Percentiles rank a stretch among this genome's conserved stretches.
These are phyloP conservation scores for Suhomyces atakaporum DNA, from an alignment of 1,139 yeast species.

Conservation along the genomic window DNA sequence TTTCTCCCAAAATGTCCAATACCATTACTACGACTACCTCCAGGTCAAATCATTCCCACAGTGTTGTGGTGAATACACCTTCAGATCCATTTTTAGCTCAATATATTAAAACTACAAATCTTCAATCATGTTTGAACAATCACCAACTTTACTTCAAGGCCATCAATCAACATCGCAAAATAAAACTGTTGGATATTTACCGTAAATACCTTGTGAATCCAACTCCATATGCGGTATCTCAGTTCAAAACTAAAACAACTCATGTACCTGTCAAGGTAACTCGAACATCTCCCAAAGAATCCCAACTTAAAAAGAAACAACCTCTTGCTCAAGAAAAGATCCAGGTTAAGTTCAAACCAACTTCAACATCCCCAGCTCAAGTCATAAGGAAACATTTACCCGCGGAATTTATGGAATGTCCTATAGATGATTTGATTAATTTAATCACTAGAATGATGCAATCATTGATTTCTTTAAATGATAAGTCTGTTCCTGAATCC, in stretches of 20 bases:
- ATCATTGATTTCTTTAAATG: slow-evolving; percentile 70
- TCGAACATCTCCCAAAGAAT: slow-evolving; percentile 2
- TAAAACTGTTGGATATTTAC: slow-evolving; percentile 29
- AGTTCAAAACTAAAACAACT: slow-evolving; percentile 6
- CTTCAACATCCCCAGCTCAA: slow-evolving; percentile 4
- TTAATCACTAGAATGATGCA: slow-evolving; percentile 79
- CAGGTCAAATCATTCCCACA: slow-evolving; percentile 1
- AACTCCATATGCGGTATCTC: slow-evolving; percentile 5
- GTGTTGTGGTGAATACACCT: slow-evolving; percentile 6
- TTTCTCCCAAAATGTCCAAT: slow-evolving; percentile 15
- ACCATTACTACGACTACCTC: slow-evolving; percentile 2
- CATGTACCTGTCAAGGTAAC: slow-evolving; percentile 1
- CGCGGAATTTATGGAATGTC: slow-evolving; percentile 61
- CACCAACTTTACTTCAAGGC: slow-evolving; percentile 30
- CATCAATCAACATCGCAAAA: slow-evolving; percentile 25
- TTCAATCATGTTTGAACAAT: slow-evolving; percentile 19
- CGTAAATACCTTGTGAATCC: slow-evolving; percentile 25
- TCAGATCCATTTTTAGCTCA: slow-evolving; percentile 32
- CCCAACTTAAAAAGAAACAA: slow-evolving; percentile 1
- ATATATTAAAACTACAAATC: slow-evolving; percentile 27
- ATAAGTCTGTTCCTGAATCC: slow-evolving; percentile 46
- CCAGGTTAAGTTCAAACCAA: slow-evolving; percentile 3
- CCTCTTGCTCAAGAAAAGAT: slow-evolving; percentile 4
- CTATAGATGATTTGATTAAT: slow-evolving; percentile 66
- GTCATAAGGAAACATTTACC: slow-evolving; percentile 43